Base-by-base conservation (phyloP, 2,329 filamentous ascomycete species). In the Fusarium pininemorale region DNA sequence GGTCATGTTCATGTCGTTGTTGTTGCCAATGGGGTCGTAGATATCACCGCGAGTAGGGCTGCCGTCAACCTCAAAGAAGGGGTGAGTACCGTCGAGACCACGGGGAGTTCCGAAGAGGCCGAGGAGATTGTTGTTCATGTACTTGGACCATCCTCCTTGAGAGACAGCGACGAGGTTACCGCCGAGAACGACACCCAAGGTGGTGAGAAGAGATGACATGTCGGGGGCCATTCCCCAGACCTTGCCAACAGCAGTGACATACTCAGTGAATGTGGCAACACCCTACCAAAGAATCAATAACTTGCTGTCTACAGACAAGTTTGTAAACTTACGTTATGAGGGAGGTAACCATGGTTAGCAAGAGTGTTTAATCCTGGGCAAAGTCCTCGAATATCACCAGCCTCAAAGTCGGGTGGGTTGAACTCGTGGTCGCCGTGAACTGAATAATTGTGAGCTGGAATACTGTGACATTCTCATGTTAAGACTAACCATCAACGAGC, bases 1-100 rank as follows among this genome's bases (percentile, higher is more conserved):
- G 18, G 82, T 81, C 80, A 89, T 83, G 77, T 89, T 86, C 79
- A 90, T 82, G 24, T 83, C 84, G 60, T 84, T 85, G 59, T 84
- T 84, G 70, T 90, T 85, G 9, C 86, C 85, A 4, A 83, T 86
- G 6, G 73, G 57, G 16, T 82, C 74, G 76, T 90, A 90, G 1
- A 90, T 79, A 65, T 90, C 88, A 41, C 85, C 83, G 6, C 88
- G 84, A 1, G 87, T 88, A 50, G 84, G 83, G 48, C 87, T 89
- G 1, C 82, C 85, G 77, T 90, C 88, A 1, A 84, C 81, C 80
- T 90, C 88, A 74, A 89, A 86, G 63, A 86, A 85, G 77, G 89
- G 89, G 77, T 90, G 88, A 7, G 85, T 85, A n/a, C 85, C 85
- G 20, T 80, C 79, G 5, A 90, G 81, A 10, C 87, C 87, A 47